Evolutionary conservation across 768 basidiomycete species (phyloP), one percentile per base, ranked within the genome.

Genomic region (Gelatoporia subvermispora): DNA sequence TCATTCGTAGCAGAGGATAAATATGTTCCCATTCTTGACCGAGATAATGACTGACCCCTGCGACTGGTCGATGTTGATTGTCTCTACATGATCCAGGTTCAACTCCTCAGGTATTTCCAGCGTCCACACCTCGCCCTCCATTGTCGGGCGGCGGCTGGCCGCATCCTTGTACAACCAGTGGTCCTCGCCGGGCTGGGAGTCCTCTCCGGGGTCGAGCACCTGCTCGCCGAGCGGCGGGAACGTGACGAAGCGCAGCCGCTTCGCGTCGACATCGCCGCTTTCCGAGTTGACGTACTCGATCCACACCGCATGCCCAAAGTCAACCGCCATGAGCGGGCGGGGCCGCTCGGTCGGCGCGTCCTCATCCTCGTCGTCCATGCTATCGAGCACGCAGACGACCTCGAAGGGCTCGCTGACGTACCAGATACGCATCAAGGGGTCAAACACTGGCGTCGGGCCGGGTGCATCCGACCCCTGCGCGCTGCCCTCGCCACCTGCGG

Each of bases 221-320:
- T 59, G 53, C 41, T 31, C 35, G 36, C 58, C 66, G 46, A 79
- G 78, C 2, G 79, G 72, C 3, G 84, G 84, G 58, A 86, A 85
- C 37, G 82, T 82, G 31, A 85, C 84, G 57, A 85, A 85, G n/a
- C 81, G 69, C 34, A 86, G 65, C 48, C 78, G 73, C 54, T 81
- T 85, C 16, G 67, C 65, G 1, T 73, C 72, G 18, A 60, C 41
- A 23, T 51, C 60, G 24, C 36, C 45, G n/a, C 48, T 64, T 4
- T 63, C 69, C 4, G 64, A 62, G 17, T 66, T 69, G 4, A 48
- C 53, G 57, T 81, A 79, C 58, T 88, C 85, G 41, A 93, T 79
- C 79, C 89, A 87, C 31, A 89, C 84, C 16, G 91, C 86, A 58
- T 92, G 89, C 36, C 88, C 88, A 68, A 93, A 94, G 60, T 93